phyloP scores from a whole-genome alignment of 371 early-diverging fungal species.

The Mortierella polycephala region DNA sequence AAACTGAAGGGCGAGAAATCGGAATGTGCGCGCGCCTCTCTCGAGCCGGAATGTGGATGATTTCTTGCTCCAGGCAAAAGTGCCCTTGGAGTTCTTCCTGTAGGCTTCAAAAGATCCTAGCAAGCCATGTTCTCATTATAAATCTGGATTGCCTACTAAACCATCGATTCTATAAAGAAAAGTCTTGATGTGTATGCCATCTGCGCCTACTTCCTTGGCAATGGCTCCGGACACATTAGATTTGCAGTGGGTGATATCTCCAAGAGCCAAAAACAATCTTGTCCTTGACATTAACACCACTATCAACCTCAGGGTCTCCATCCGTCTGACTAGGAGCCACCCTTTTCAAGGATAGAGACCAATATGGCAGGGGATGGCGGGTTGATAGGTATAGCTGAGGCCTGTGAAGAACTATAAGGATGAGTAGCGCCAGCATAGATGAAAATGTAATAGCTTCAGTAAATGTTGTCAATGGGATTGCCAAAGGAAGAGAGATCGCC shows the following conservation, averaged over 20 bases:
- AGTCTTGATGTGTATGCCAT: conserved; percentile 63
- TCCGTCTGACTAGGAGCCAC: conserved; percentile 51
- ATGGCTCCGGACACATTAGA: conserved; percentile 58
- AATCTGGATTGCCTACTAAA: conserved; percentile 14
- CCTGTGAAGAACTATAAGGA: conserved; percentile 11
- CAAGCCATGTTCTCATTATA: conserved; percentile 57
- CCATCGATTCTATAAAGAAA: conserved; percentile 50
- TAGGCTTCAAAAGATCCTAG: conserved; percentile 9
- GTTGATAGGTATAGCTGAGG: conserved; percentile 2
- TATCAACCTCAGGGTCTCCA: conserved; percentile 55
- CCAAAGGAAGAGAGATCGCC: conserved; percentile 68
- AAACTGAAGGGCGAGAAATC: conserved; percentile 62
- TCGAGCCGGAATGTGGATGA: conserved; percentile 27
- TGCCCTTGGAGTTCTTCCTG: conserved; percentile 2
- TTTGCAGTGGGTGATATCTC: conserved; percentile 63
- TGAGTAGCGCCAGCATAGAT: background rate
- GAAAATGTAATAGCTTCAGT: conserved; percentile 39
- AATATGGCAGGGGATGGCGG: conserved; percentile 5
- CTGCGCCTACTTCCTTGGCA: conserved; percentile 70
- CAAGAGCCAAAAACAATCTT: conserved; percentile 65
- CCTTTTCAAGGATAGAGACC: conserved; percentile 15
- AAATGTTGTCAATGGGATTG: conserved; percentile 71
- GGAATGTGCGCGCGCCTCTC: conserved; percentile 58
- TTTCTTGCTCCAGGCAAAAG: conserved; percentile 3
- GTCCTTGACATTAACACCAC: conserved; percentile 43